phyloP scores from a whole-genome alignment of 768 basidiomycete species.

The Goffeauzyma gilvescens region DNA sequence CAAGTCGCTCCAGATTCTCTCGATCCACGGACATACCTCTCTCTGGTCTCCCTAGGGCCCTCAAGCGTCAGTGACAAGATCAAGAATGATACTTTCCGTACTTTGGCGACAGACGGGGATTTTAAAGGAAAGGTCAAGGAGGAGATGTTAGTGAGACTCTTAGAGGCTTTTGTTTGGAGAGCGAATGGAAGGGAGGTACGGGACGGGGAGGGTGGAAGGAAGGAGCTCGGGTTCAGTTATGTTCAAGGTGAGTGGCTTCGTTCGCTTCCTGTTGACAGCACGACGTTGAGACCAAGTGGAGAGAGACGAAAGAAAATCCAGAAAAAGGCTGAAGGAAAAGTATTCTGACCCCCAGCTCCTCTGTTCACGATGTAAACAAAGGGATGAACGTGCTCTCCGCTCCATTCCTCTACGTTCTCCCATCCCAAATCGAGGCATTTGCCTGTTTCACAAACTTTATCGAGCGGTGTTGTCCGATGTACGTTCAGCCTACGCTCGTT shows the following conservation, averaged over 20 bases:
- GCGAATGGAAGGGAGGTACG: conserved; percentile 31
- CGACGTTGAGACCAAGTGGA: no score
- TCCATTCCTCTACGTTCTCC: conserved; percentile 92
- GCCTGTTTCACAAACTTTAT: conserved; percentile 93
- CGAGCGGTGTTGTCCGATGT: conserved; percentile 82
- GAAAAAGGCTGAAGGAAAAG: no score
- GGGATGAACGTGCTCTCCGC: conserved; percentile 97
- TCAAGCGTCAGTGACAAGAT: conserved; percentile 31
- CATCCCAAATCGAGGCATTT: conserved; percentile 94
- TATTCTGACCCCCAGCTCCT: no score
- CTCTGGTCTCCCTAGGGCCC: conserved; percentile 43
- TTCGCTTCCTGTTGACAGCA: no score
- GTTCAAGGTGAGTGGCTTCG: conserved; percentile 47
- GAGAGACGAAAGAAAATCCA: no score
- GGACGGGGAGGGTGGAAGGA: conserved; percentile 14
- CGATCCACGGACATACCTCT: conserved; percentile 35
- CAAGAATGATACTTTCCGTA: conserved; percentile 89
- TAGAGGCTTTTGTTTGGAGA: conserved; percentile 96
- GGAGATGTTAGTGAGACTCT: conserved; percentile 84
- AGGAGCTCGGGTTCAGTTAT: conserved; percentile 56
- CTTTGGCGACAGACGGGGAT: conserved; percentile 86
- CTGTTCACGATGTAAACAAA: no score
- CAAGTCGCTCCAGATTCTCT: conserved; percentile 37
- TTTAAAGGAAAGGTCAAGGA: conserved; percentile 94
- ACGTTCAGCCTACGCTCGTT: conserved; percentile 85